A percentile compares a stretch with the other conserved stretches of the same genome.
Conservation (phyloP, 441 rosid genomes). For the Adansonia gregorii region DNA sequence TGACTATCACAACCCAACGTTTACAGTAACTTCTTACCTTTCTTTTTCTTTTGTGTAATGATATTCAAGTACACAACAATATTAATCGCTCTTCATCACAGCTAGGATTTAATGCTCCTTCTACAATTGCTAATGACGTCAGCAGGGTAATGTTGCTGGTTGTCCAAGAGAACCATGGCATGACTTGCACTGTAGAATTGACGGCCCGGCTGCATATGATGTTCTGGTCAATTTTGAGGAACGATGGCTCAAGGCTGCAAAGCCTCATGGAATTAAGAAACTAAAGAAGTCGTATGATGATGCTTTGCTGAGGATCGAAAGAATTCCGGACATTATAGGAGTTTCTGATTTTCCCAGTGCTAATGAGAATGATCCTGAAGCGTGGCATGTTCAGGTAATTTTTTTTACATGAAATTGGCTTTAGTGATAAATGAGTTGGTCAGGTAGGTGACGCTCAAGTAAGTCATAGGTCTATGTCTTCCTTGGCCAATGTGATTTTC, state of each 20-base stretch:
- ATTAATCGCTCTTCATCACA: background rate
- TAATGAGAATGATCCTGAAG: slow-evolving; percentile 63
- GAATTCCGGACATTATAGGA: slow-evolving; percentile 84
- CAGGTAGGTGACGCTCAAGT: slow-evolving; percentile 1
- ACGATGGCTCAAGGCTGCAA: slow-evolving; percentile 87
- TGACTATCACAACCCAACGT: slow-evolving; percentile 93
- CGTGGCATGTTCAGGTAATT: slow-evolving; percentile 96
- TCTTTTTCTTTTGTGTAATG: slow-evolving; percentile 8
- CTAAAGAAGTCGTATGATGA: slow-evolving; percentile 65
- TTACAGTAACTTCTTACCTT: slow-evolving; percentile 54
- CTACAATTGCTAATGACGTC: slow-evolving; percentile 19
- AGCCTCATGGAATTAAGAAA: slow-evolving; percentile 70
- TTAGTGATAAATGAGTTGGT: slow-evolving; percentile 18
- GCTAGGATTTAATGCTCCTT: slow-evolving; percentile 20
- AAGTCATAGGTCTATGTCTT: slow-evolving; percentile 19
- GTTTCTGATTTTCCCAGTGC: slow-evolving; percentile 56
- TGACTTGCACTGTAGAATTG: slow-evolving; percentile 87
- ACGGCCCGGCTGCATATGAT: slow-evolving; percentile 99
- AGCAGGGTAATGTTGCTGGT: slow-evolving; percentile 62
- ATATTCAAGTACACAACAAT: background rate
- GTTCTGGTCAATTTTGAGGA: slow-evolving; percentile 88
- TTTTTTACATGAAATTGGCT: background rate
- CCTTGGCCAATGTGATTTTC: slow-evolving; percentile 1
- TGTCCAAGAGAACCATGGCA: slow-evolving; percentile 99
- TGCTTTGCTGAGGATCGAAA: slow-evolving; percentile 75